Percentiles rank a stretch among this genome's conserved stretches.
phyloP scores from a whole-genome alignment of 148 eudicot genomes.

The Salicornia ramosissima region DNA sequence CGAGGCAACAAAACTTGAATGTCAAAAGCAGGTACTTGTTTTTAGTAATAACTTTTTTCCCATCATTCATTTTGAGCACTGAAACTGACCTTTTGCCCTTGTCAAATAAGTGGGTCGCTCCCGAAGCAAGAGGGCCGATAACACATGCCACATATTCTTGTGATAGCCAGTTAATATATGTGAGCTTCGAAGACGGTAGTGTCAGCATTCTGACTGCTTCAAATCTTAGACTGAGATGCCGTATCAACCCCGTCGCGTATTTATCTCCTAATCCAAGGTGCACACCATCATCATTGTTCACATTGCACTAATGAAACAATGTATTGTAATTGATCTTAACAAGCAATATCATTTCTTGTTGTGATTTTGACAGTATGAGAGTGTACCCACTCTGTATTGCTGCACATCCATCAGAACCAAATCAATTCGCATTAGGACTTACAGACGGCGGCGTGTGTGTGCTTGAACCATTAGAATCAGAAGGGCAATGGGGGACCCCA shows the following conservation, averaged over 20 bases:
- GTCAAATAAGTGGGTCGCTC: slow-evolving; percentile 65
- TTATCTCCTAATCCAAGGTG: slow-evolving; percentile 71
- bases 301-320: background rate
- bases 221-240: slow-evolving; percentile 67
- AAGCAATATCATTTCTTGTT: slow-evolving; percentile 4
- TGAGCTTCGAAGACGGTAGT: slow-evolving; percentile 79
- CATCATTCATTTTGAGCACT: slow-evolving; percentile 1
- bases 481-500: slow-evolving; percentile 83
- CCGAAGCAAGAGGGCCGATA: slow-evolving; percentile 74
- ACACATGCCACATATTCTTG: slow-evolving; percentile 90
- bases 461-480: slow-evolving; percentile 84
- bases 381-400: slow-evolving; percentile 78
- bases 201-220: slow-evolving; percentile 76
- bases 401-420: slow-evolving; percentile 84
- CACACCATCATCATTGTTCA: slow-evolving; percentile 15
- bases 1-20: slow-evolving; percentile 79
- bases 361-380: slow-evolving; percentile 38
- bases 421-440: slow-evolving; percentile 90
- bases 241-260: slow-evolving; percentile 69
- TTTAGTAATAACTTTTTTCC: background rate
- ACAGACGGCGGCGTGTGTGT: slow-evolving; percentile 78
- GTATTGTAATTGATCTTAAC: background rate
- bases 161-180: slow-evolving; percentile 78
- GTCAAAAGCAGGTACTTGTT: slow-evolving; percentile 59
- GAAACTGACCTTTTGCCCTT: slow-evolving; percentile 7